phyloP scores from a whole-genome alignment of 306 rosid species.

The Hippophae tibetana region DNA sequence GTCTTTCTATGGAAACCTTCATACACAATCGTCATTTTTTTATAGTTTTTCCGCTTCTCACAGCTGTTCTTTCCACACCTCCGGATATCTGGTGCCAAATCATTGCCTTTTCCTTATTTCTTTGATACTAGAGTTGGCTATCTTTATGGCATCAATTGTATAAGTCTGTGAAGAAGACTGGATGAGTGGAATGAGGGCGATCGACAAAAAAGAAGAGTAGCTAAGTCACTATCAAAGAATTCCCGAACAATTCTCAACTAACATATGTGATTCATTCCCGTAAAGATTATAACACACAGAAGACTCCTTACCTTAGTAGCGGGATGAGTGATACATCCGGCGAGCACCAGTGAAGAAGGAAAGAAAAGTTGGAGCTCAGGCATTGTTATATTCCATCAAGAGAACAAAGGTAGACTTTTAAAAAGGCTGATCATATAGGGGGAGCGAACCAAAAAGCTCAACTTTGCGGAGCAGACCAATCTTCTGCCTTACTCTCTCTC shows the following conservation, averaged over 20 bases:
- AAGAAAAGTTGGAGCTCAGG: constrained; percentile 1
- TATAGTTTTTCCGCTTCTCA: too few species aligned
- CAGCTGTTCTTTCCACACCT: too few species aligned
- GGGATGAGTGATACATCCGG: background rate
- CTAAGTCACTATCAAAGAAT: too few species aligned
- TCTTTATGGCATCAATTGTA: constrained; percentile 16
- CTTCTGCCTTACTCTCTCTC: too few species aligned
- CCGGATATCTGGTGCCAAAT: too few species aligned
- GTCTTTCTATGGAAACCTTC: constrained; percentile 29
- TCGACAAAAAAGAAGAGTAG: background rate
- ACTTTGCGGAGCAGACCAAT: too few species aligned
- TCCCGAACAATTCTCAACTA: too few species aligned
- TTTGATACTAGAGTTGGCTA: constrained; percentile 14
- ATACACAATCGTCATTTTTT: too few species aligned
- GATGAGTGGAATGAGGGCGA: constrained; percentile 16
- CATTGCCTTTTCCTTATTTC: background rate
- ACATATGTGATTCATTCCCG: too few species aligned
- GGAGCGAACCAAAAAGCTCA: too few species aligned
- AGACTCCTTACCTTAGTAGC: too few species aligned
- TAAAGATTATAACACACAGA: too few species aligned
- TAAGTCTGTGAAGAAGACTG: constrained; percentile 12
- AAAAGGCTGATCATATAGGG: background rate
- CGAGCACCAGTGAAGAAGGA: constrained; percentile 3
- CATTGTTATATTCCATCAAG: constrained; percentile 5
- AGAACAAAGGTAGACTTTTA: background rate